Conservation (phyloP, 495 filamentous ascomycete genomes). For the Penicillium parvum region DNA sequence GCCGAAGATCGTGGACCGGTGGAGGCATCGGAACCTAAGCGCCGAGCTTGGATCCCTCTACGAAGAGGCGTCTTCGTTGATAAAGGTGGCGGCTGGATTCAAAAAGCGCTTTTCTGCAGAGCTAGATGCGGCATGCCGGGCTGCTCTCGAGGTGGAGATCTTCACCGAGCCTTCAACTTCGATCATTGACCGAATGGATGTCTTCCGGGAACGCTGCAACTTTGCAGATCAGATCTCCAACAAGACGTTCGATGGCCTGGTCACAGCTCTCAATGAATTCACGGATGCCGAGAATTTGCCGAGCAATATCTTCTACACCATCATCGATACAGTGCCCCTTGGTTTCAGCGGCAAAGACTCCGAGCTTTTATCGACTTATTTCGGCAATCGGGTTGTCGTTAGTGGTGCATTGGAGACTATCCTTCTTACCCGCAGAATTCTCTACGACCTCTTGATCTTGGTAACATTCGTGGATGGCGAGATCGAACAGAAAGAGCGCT, state of each 20-base stretch:
- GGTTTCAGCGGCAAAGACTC: conserved; percentile 42
- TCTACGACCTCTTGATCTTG: conserved; percentile 78
- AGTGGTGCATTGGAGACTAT: conserved; percentile 75
- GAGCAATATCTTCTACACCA: conserved; percentile 46
- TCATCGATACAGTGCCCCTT: conserved; percentile 41
- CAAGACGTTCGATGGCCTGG: conserved; percentile 52
- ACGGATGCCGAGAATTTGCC: conserved; percentile 43
- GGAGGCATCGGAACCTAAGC: conserved; percentile 39
- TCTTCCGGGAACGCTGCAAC: conserved; percentile 65
- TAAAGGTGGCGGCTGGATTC: conserved; percentile 59
- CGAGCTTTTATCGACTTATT: conserved; percentile 51
- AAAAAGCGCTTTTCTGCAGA: conserved; percentile 54
- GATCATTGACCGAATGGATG: conserved; percentile 62
- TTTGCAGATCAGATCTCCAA: conserved; percentile 71
- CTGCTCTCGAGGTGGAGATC: conserved; percentile 62
- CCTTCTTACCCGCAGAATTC: conserved; percentile 57
- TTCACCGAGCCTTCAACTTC: conserved; percentile 62
- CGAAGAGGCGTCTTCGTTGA: conserved; percentile 43
- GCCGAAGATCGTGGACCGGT: conserved; percentile 39
- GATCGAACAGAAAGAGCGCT: conserved; percentile 60
- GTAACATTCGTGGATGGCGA: conserved; percentile 79
- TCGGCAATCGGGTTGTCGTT: conserved; percentile 69
- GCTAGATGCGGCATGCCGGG: conserved; percentile 55
- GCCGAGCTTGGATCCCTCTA: conserved; percentile 36
- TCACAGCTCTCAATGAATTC: conserved; percentile 36